Evolutionary conservation across 371 early-diverging fungal genomes (phyloP).

Genomic region (Dichotomocladium elegans): DNA sequence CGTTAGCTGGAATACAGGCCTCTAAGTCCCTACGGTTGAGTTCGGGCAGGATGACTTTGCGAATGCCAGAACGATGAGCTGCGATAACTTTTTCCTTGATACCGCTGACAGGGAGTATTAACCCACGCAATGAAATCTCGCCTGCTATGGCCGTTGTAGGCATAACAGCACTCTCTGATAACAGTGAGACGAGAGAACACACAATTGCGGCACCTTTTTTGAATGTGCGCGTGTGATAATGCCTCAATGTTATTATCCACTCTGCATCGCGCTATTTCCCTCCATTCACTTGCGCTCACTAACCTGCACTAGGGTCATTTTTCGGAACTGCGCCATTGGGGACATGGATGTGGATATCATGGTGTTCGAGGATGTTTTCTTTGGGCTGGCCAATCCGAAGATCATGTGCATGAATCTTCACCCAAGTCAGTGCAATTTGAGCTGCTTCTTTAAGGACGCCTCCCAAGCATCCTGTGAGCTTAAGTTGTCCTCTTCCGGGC

Average conservation of each 20-base stretch:
- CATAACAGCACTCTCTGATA: conserved; percentile 54
- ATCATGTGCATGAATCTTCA: conserved; percentile 61
- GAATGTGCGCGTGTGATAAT: too few relatives aligned
- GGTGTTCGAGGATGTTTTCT: conserved; percentile 32
- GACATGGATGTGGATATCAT: conserved; percentile 81
- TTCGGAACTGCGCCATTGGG: conserved; percentile 82
- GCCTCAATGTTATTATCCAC: neutral
- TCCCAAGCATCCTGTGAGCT: conserved; percentile 80
- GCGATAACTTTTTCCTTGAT: conserved; percentile 85
- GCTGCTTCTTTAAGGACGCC: conserved; percentile 89
- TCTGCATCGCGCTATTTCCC: neutral
- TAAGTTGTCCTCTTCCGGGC: conserved; percentile 69
- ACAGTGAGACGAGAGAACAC: conserved; percentile 73
- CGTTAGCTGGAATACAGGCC: conserved; percentile 60
- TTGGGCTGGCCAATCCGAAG: conserved; percentile 45
- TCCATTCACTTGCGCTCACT: too few relatives aligned
- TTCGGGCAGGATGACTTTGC: conserved; percentile 51
- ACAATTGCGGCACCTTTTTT: conserved; percentile 59
- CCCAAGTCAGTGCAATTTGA: conserved; percentile 76
- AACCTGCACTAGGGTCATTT: conserved; percentile 71
- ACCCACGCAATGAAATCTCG: conserved; percentile 78
- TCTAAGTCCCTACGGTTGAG: conserved; percentile 52
- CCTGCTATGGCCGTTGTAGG: conserved; percentile 76
- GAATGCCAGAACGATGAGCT: conserved; percentile 75
- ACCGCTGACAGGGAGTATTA: conserved; percentile 82